Base-by-base conservation (phyloP, 176 grass and related monocot species). In the Thinopyrum elongatum region DNA sequence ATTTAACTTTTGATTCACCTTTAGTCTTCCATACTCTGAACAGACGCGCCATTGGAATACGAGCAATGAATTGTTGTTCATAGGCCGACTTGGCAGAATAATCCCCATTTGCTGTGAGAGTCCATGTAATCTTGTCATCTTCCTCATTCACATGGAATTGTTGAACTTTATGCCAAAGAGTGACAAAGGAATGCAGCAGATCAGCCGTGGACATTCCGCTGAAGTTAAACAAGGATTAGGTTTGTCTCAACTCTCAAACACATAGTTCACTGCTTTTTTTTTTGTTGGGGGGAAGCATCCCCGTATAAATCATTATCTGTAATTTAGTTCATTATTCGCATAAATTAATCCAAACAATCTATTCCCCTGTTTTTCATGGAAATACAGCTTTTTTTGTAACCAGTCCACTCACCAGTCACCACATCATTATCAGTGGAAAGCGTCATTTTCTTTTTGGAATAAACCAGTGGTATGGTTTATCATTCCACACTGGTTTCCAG, bases 351-450 rank as follows among this genome's bases (percentile, higher is more conserved):
- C 21, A 49, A 64, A 64, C 16, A 30, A 27, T 30, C 0, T 19
- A n/a, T 26, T 9, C 17, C 10, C 31, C 60, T 13, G 12, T 65
- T 57, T 65, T 22, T 44, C 57, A 81, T 66, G 33, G 25, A 46
- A 76, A 35, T 61, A 85, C 61, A 68, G 0, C 35, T n/a, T 81
- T 77, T 38, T 5, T 8, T 29, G 53, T 33, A 70, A 35, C 35
- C 38, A 69, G 30, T 31, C 30, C 30, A 31, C 35, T 6, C 7
- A 7, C 67, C 67, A 89, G 35, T 51, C 21, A 36, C 27, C 31
- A 22, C 80, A 90, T 87, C 85, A 84, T 90, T 90, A 74, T 90
- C 89, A 90, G 22, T 80, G 76, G 70, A 89, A 86, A 89, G 83
- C 28, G 25, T 74, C 26, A 81, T 81, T 15, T 23, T 22, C 30